Evolutionary conservation across 139 green algal species (phyloP).

Genomic region (Deuterostichococcus epilithicus): DNA sequence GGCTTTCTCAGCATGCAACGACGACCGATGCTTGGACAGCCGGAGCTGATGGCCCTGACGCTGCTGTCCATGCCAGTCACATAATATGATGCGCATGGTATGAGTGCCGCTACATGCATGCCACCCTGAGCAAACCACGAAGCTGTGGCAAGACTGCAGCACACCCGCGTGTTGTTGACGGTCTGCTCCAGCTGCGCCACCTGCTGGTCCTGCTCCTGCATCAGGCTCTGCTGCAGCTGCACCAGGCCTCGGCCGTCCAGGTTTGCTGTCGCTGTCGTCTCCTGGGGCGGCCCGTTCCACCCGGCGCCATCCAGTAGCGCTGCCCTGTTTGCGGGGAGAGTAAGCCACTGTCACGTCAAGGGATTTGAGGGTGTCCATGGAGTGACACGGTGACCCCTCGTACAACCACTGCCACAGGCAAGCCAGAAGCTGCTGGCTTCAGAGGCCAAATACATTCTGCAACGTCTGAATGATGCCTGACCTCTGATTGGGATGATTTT

Average conservation of each 20-base stretch:
- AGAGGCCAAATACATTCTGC: background rate
- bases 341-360: no score
- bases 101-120: background rate
- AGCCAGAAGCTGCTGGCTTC: no score
- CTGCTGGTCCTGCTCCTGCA: slow-evolving; percentile 71
- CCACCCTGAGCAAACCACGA: slow-evolving; percentile 5
- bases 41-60: no score
- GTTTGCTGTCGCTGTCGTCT: slow-evolving; percentile 64
- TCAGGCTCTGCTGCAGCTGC: slow-evolving; percentile 66
- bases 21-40: no score
- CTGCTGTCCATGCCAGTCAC: no score
- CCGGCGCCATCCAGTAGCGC: slow-evolving; percentile 27
- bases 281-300: slow-evolving; percentile 11
- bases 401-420: no score
- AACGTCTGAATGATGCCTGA: background rate
- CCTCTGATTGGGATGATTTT: slow-evolving; percentile 35
- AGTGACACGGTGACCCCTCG: no score
- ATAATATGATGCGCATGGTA: background rate
- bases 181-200: slow-evolving; percentile 71
- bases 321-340: no score
- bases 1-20: no score
- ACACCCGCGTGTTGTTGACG: slow-evolving; percentile 65
- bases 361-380: no score
- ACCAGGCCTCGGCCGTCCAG: slow-evolving; percentile 59
- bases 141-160: background rate